Base-by-base conservation (phyloP, 768 basidiomycete species). In the Tulasnella sp. region DNA sequence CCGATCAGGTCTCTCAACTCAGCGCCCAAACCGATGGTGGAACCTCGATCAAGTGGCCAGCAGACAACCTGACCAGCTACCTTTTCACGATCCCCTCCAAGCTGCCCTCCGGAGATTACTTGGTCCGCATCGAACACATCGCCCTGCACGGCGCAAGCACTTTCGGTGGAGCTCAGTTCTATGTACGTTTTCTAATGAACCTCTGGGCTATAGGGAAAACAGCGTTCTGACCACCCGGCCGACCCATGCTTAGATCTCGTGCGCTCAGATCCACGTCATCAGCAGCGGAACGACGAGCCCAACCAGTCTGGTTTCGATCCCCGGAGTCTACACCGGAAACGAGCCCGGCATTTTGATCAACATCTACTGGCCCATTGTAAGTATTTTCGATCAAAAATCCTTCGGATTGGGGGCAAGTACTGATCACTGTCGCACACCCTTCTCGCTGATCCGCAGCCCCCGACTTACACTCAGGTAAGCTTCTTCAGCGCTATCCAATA, bases 51-150 rank as follows among this genome's bases (percentile, higher is more conserved):
- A 77, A 24, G 41, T 77, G 22, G 24, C 76, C 76, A 5, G 11
- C 76, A 0, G 76, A 77, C 24, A 75, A 44, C 46, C 22, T 50
- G 11, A 41, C 76, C n/a, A 40, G 31, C 20, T 76, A 12, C 48
- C 58, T 3, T 8, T 74, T 75, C 44, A 80, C 72, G 22, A 41
- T 80, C 11, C 79, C 79, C 22, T 28, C 31, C 22, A 54, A 46
- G 24, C 9, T 76, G 40, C 9, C 78, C 9, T 9, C 31, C 0
- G 79, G 72, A 9, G 37, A 80, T n/a, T 80, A 80, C 50, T 48
- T 80, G 14, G 73, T 80, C 41, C 72, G 74, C 34, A 80, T 80
- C 34, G 79, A 80, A 48, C 79, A 80, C 42, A 76, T 80, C 28
- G 79, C 76, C 3, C 54, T 77, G 3, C 76, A 77, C 76, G 46